Evolutionary conservation across 1,284 basidiomycete species (phyloP).

Genomic region (Ustilago hordei): DNA sequence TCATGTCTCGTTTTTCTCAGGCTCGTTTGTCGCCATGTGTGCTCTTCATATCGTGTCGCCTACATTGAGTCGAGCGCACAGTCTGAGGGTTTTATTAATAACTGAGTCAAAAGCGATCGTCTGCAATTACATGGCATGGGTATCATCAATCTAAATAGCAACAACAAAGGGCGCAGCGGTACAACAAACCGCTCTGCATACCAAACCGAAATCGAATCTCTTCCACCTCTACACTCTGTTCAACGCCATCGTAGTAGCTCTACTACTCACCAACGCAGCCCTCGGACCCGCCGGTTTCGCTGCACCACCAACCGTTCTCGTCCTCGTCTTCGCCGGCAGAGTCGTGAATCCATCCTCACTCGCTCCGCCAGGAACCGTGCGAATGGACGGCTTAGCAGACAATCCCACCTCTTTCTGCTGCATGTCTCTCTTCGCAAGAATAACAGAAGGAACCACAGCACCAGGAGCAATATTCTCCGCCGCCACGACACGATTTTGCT

Average conservation of each 20-base stretch:
- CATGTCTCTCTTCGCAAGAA: background rate
- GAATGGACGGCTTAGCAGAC: slow-evolving; percentile 18
- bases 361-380: slow-evolving; percentile 14
- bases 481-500: slow-evolving; percentile 24
- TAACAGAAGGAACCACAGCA: slow-evolving; percentile 28
- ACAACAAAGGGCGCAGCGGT: slow-evolving; percentile 4
- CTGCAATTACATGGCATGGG: background rate
- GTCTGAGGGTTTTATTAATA: background rate
- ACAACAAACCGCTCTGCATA: background rate
- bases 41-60: background rate
- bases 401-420: background rate
- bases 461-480: slow-evolving; percentile 40
- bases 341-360: slow-evolving; percentile 15
- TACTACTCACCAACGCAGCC: slow-evolving; percentile 12
- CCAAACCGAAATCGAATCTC: slow-evolving; percentile 14
- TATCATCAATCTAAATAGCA: slow-evolving; percentile 8
- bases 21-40: background rate
- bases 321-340: slow-evolving; percentile 7
- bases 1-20: background rate
- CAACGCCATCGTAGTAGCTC: slow-evolving; percentile 14
- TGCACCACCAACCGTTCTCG: background rate
- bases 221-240: slow-evolving; percentile 12
- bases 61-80: background rate
- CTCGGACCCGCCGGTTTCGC: slow-evolving; percentile 22
- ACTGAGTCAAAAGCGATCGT: slow-evolving; percentile 6